phyloP scores from a whole-genome alignment of 2,329 filamentous ascomycete genomes.

The Fusarium vanettenii region DNA sequence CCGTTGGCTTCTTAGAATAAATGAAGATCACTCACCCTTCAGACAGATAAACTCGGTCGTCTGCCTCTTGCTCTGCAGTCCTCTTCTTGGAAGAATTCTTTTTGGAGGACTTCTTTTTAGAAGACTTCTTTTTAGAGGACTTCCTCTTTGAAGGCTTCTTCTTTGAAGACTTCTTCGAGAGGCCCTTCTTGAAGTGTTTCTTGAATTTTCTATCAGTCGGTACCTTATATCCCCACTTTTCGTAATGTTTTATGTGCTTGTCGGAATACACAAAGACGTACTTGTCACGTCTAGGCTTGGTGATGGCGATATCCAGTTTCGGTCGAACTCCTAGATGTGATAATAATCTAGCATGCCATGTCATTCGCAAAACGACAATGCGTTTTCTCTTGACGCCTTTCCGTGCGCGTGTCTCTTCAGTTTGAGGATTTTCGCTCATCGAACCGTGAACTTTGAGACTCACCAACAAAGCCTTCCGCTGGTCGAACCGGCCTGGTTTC shows the following conservation, averaged over 20 bases:
- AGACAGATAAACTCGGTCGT: neutral
- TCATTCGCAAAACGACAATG: neutral
- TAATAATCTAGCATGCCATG: neutral
- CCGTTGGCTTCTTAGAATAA: neutral
- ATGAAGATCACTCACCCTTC: neutral
- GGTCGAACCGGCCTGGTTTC: neutral
- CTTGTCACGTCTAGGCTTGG: no score
- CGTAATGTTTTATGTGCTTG: neutral
- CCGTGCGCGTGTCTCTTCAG: neutral
- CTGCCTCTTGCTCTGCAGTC: neutral
- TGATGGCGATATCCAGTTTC: no score
- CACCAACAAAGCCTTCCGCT: neutral
- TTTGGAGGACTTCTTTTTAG: neutral
- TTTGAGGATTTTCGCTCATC: neutral
- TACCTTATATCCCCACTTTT: neutral
- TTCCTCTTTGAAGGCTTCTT: neutral
- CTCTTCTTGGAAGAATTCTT: neutral
- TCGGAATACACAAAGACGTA: no score
- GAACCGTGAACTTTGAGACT: neutral
- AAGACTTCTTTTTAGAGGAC: neutral
- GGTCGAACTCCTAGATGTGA: neutral
- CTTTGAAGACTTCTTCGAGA: neutral
- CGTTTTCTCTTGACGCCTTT: neutral
- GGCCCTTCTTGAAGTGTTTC: neutral
- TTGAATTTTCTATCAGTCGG: neutral